Conservation (phyloP, 2,329 filamentous ascomycete genomes). For the Leptographium flavum region DNA sequence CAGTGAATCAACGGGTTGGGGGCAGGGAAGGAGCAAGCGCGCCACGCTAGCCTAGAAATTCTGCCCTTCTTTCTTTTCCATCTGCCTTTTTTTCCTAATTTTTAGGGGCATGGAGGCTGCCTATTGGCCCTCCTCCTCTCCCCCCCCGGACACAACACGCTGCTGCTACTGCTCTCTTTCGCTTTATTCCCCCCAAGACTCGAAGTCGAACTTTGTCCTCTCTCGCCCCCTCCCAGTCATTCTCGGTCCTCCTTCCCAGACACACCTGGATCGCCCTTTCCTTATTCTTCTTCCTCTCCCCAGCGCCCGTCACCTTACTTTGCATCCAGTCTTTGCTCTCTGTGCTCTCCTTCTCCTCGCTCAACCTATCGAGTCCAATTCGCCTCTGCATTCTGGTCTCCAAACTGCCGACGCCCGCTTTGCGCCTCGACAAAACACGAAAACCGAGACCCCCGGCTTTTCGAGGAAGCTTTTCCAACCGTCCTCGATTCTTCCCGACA, state of each 20-base stretch:
- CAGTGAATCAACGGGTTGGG: slow-evolving; percentile 1
- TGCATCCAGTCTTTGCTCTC: slow-evolving; percentile 3
- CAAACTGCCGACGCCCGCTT: neutral
- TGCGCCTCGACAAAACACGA: neutral
- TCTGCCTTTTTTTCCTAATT: slow-evolving; percentile 4
- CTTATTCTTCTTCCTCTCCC: neutral
- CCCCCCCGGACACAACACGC: neutral
- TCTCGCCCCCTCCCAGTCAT: slow-evolving; percentile 2
- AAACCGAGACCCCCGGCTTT: neutral
- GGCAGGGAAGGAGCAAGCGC: slow-evolving; percentile 7
- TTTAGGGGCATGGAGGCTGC: neutral
- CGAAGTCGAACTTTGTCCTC: neutral
- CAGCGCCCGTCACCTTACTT: neutral
- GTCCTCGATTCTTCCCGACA: neutral
- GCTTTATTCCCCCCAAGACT: neutral
- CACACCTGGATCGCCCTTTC: neutral
- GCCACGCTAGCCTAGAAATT: slow-evolving; percentile 9
- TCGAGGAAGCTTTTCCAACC: neutral
- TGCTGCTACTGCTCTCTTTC: neutral
- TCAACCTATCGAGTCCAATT: neutral
- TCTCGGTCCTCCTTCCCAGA: neutral
- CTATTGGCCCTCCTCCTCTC: slow-evolving; percentile 4
- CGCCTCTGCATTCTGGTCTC: neutral
- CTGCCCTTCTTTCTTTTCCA: slow-evolving; percentile 2
- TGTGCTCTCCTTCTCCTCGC: neutral